Evolutionary conservation across 768 basidiomycete species (phyloP), one percentile per base, ranked within the genome.

Genomic region (Suillus luteus): DNA sequence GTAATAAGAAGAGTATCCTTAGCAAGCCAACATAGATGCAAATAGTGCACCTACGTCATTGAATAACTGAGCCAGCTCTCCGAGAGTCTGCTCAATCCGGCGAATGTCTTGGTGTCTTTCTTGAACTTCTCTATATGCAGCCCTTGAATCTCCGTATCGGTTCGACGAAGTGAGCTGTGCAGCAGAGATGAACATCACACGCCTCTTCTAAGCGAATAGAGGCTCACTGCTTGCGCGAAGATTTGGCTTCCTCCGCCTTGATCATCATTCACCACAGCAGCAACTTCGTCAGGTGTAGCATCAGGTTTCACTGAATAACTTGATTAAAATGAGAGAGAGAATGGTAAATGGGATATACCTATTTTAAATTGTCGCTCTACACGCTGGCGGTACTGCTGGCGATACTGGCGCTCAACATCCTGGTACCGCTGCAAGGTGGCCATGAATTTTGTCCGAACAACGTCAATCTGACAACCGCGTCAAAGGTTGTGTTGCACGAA

Each of bases 51-150:
- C 31, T 64, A 91, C 92, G 70, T 98, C 95, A 66, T 82, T 86
- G 78, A 96, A 95, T 69, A 98, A 77, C 71, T 93, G 91, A 4
- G 91, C 92, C 57, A 98, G 82, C 74, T 96, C 93, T n/a, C 85
- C 89, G 55, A 96, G 77, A 4, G 95, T 97, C 68, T 85, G 82
- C 75, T 96, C 94, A 72, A 96, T 93, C 73, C 85, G 86, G 67
- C 84, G 83, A 68, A 98, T 85, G 65, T 97, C 94, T 70, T 89
- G 83, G 72, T 96, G 93, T 41, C 95, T 85, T 63, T 91, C 87
- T 73, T 96, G 95, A 0, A 95, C 94, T 76, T 97, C 95, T 58
- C 86, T 83, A 74, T 90, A 93, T 0, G 92, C 95, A 51, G 85
- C 83, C 55, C 93, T 82, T 17, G 93, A 88, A 67, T 93, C 90